phyloP scores from a whole-genome alignment of 176 grass and related monocot genomes.

The Cymbopogon citratus region DNA sequence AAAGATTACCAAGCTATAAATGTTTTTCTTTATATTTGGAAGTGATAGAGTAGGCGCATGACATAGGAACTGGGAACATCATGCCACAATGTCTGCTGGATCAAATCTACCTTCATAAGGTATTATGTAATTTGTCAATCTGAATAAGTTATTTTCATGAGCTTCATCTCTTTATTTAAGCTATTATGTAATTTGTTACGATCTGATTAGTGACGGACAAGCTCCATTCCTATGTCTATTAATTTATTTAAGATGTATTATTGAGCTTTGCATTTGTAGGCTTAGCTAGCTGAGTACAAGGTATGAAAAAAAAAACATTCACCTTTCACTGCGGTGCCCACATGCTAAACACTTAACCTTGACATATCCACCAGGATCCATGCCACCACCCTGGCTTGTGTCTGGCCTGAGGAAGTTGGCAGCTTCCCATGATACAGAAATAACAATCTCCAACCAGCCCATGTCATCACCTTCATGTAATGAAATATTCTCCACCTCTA shows the following conservation, averaged over 20 bases:
- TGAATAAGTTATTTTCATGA: background rate
- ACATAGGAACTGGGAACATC: background rate
- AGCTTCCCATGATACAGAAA: conserved; percentile 80
- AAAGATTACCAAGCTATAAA: background rate
- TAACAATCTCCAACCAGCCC: conserved; percentile 92
- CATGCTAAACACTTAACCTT: conserved; percentile 93
- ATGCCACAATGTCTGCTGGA: background rate
- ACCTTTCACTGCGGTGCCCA: conserved; percentile 84
- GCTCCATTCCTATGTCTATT: background rate
- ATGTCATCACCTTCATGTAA: conserved; percentile 52
- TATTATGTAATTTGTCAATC: background rate
- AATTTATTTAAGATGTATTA: background rate
- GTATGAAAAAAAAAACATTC: conserved; percentile 18
- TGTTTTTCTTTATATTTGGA: background rate
- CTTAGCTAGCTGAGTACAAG: background rate
- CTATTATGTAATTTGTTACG: background rate
- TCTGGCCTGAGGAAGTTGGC: conserved; percentile 86
- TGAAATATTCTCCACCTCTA: conserved; percentile 72
- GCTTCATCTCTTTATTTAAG: background rate
- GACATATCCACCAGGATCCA: conserved; percentile 93
- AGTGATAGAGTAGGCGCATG: background rate
- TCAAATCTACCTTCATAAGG: background rate
- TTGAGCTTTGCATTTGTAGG: conserved; percentile 8
- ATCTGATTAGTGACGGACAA: background rate
- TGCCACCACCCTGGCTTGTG: conserved; percentile 61